Evolutionary conservation across 2,329 filamentous ascomycete genomes (phyloP).

Genomic region (Zymoseptoria pseudotritici): DNA sequence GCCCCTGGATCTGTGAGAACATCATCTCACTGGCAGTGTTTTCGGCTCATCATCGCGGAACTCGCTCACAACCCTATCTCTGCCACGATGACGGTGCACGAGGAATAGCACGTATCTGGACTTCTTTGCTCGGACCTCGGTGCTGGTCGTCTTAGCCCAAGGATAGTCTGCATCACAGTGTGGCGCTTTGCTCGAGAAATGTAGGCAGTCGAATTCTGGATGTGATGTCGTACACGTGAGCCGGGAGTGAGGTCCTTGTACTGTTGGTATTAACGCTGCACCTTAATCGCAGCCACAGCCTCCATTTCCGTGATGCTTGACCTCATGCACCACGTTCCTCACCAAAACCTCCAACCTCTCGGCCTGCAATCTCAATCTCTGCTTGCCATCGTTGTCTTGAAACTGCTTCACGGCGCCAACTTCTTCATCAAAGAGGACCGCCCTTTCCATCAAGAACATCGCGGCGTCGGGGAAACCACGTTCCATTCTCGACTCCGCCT

Average conservation of each 20-base stretch:
- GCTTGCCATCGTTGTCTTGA: slow-evolving; percentile 14
- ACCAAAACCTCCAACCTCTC: slow-evolving; percentile 16
- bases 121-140: background rate
- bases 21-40: background rate
- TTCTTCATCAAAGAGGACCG: slow-evolving; percentile 30
- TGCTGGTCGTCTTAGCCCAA: background rate
- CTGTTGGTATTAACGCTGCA: background rate
- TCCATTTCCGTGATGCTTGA: slow-evolving; percentile 20
- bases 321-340: slow-evolving; percentile 16
- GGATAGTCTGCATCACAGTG: background rate
- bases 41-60: background rate
- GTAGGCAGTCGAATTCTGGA: background rate
- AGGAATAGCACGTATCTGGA: background rate
- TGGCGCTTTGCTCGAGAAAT: background rate
- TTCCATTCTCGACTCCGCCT: slow-evolving; percentile 30
- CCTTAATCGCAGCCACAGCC: slow-evolving; percentile 30
- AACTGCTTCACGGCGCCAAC: slow-evolving; percentile 25
- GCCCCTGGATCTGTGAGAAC: background rate
- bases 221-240: background rate
- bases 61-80: background rate
- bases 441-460: slow-evolving; percentile 34
- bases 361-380: slow-evolving; percentile 10
- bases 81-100: background rate
- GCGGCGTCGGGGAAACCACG: slow-evolving; percentile 33
- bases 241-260: background rate